A percentile compares a stretch with the other conserved stretches of the same genome.
Evolutionary conservation across 305 asterid genomes (phyloP).

Genomic region (Plantago lanceolata): DNA sequence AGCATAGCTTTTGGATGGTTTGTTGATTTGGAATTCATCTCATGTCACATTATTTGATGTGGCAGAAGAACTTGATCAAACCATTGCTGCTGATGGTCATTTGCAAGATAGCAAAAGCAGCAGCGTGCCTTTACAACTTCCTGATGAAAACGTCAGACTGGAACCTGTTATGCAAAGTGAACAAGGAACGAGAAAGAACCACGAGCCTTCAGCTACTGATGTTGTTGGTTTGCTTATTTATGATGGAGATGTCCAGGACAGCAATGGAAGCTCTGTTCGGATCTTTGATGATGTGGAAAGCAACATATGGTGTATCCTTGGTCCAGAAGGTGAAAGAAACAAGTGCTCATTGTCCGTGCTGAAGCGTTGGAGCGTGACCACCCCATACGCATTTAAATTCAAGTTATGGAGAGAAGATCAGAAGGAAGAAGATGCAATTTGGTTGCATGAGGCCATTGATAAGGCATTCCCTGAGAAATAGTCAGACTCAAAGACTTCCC

Average conservation of each 20-base stretch:
- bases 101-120: background rate
- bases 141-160: background rate
- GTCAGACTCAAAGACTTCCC: background rate
- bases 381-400: constrained; percentile 21
- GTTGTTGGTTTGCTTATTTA: constrained; percentile 16
- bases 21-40: background rate
- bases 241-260: constrained; percentile 9
- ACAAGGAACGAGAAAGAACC: constrained; percentile 8
- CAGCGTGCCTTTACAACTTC: constrained; percentile 2
- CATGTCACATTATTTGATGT: background rate
- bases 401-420: constrained; percentile 35
- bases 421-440: constrained; percentile 28
- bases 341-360: constrained; percentile 25
- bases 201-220: constrained; percentile 5
- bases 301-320: constrained; percentile 26
- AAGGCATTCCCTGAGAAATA: background rate
- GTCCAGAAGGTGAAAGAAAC: constrained; percentile 21
- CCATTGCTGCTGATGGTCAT: background rate
- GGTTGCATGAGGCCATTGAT: constrained; percentile 28
- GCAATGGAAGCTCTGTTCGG: background rate
- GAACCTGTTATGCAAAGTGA: background rate
- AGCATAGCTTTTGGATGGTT: too few species aligned
- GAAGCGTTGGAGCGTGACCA: constrained; percentile 18
- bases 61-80: background rate
- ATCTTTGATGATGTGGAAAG: constrained; percentile 4